Conservation (phyloP, 2,329 filamentous ascomycete genomes). For the Aureobasidium vineae region DNA sequence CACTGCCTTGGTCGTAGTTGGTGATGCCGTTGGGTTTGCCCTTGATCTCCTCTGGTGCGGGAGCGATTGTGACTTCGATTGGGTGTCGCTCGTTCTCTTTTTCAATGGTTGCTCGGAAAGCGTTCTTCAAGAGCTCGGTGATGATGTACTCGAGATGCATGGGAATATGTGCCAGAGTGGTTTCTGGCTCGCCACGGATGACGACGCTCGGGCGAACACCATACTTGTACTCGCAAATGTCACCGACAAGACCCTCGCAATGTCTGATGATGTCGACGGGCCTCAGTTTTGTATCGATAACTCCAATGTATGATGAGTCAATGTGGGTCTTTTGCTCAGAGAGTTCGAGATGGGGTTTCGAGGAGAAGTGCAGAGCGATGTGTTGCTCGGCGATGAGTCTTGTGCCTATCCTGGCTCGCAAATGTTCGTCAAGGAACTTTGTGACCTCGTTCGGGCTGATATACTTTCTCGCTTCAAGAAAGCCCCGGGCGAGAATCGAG, state of each 20-base stretch:
- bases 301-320: constrained; percentile 73
- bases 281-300: constrained; percentile 86
- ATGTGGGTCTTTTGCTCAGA: constrained; percentile 43
- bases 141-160: constrained; percentile 98
- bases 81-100: constrained; percentile 74
- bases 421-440: constrained; percentile 85
- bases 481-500: constrained; percentile 84
- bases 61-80: constrained; percentile 88
- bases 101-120: constrained; percentile 91
- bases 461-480: constrained; percentile 89
- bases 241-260: constrained; percentile 87
- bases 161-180: constrained; percentile 90
- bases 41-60: constrained; percentile 53
- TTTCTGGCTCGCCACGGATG: constrained; percentile 80
- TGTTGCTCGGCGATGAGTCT: constrained; percentile 94
- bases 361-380: constrained; percentile 78
- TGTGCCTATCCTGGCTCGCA: constrained; percentile 91
- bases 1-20: constrained; percentile 40
- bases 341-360: constrained; percentile 66
- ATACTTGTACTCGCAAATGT: constrained; percentile 96
- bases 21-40: constrained; percentile 33
- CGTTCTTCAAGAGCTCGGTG: constrained; percentile 94
- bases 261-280: constrained; percentile 78
- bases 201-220: constrained; percentile 77
- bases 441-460: constrained; percentile 82